Evolutionary conservation across 2,329 filamentous ascomycete genomes (phyloP), one percentile per base, ranked within the genome.

Genomic region (Penicillium sp.): DNA sequence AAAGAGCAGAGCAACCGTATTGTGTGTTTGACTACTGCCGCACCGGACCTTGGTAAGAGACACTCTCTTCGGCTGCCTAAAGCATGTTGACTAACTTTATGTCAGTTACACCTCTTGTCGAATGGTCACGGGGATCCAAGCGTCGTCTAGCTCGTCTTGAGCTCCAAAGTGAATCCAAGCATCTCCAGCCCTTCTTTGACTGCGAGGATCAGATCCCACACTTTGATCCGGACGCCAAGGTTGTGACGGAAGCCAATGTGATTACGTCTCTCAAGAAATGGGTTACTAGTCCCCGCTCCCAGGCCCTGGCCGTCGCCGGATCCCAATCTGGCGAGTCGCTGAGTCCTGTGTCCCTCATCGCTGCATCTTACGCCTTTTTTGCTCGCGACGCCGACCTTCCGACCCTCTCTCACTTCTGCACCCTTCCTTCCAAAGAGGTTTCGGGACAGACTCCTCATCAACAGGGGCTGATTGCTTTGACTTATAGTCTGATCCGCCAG

Each of bases 401-500:
- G 0, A 64, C 75, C 5, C 65, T 76, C 49, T 73, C 72, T 3
- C 74, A 76, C 45, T 76, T 75, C 53, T 76, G 74, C 49, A 60
- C 67, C 16, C 62, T 72, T 5, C 65, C 70, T 8, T 54, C 57
- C 4, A 46, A 65, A 21, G 60, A 59, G 14, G 45, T 52, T 11
- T 56, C 60, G 42, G 68, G 66, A 26, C 64, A 67, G 48, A 70
- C 63, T 3, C 45, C 60, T 1, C 68, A 67, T 22, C 63, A 72
- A 51, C 66, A 68, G 31, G 70, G 73, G 3, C 62, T 76, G 4
- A 67, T 76, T n/a, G 68, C 71, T 4, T 67, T 76, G 9, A 66
- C 70, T 2, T 76, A 76, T 56, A 76, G 74, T 56, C 50, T 76
- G 19, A 73, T 76, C 27, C 72, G 74, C 10, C 74, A 76, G 55